Percentiles rank a stretch among this genome's conserved stretches.
Conservation (phyloP, 768 basidiomycete species). For the Tylopilus intermedius region DNA sequence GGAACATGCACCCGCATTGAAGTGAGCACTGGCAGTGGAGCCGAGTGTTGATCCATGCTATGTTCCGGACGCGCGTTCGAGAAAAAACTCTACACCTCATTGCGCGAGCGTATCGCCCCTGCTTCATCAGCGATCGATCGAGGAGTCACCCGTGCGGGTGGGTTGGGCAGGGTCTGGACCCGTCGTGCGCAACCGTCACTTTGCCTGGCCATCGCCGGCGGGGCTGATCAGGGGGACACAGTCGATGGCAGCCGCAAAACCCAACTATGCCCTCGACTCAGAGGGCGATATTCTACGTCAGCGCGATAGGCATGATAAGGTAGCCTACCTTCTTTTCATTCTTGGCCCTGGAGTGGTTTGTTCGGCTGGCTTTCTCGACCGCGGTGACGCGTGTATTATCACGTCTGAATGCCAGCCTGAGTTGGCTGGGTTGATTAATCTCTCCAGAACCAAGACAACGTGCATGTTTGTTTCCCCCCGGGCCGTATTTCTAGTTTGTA, state of each 20-base stretch:
- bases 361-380: background rate
- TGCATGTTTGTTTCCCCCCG: background rate
- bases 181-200: background rate
- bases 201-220: background rate
- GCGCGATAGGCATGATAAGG: background rate
- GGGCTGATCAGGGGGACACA: background rate
- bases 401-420: background rate
- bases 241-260: too few species aligned
- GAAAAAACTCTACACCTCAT: conserved; percentile 11
- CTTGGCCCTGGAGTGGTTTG: background rate
- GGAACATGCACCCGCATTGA: conserved; percentile 6
- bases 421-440: background rate
- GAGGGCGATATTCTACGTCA: background rate
- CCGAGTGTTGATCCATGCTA: background rate
- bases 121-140: conserved; percentile 4
- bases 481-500: background rate
- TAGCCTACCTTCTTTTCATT: background rate
- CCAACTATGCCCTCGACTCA: background rate
- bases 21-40: background rate
- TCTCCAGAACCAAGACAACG: background rate
- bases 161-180: background rate
- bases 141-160: background rate
- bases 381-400: background rate
- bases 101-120: background rate
- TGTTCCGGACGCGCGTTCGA: too few species aligned